Evolutionary conservation across 768 basidiomycete species (phyloP), one percentile per base, ranked within the genome.

Genomic region (Trametes meyenii): DNA sequence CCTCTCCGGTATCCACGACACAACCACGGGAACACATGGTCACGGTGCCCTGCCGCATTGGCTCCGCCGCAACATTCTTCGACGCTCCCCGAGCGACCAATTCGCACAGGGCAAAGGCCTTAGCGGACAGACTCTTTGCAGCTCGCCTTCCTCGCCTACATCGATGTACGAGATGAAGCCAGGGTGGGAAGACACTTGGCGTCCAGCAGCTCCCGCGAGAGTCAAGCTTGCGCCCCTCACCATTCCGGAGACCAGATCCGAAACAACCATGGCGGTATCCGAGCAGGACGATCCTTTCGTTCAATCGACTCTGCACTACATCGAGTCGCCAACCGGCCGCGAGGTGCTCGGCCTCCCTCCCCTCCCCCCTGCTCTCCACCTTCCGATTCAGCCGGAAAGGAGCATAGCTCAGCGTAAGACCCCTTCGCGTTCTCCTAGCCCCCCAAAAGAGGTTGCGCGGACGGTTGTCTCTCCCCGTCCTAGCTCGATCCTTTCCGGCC

Each of bases 311-410:
- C 45, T 70, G 50, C 50, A 55, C 12, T 73, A 71, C 55, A 52
- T 73, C 29, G 61, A 63, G 42, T 71, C 71, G 6, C 70, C 72
- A 2, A 68, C 69, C 5, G 70, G 68, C 1, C 63, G 66, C 21
- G 53, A 62, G 42, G 68, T 68, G 0, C 48, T 70, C 10, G 64
- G 62, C 16, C 62, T 68, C 5, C 60, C 55, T 17, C 59, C 65
- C 5, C 54, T 57, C 8, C 58, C 49, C 8, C 58, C 55, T 42
- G 60, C 54, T 4, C 21, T 54, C 35, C 55, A 58, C 40, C 50
- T 26, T 4, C 51, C 61, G 1, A 21, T 33, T 2, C 49, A 23
- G 12, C 54, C 42, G 11, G 29, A 29, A 5, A 42, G 40, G 14
- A 45, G 49, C 46, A 52, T 35, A 16, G 43, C 53, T 7, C 54